Base-by-base conservation (phyloP, 345 rosid genomes). In the Anastatica hierochuntica region DNA sequence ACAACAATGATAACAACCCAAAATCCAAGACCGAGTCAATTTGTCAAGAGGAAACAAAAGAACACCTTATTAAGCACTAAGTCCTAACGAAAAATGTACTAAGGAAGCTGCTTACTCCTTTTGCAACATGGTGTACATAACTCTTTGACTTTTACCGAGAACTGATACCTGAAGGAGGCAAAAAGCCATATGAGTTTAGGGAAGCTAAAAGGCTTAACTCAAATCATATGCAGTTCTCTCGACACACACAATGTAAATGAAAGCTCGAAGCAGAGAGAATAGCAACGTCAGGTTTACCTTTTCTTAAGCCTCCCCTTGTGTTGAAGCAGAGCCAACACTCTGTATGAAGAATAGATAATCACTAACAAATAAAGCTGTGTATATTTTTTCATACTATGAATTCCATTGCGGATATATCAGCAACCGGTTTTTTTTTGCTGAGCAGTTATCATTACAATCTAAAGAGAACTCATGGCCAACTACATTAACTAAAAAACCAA, bases 81-180 rank as follows among this genome's bases (percentile, higher is more conserved):
- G 5, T 33, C 20, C 2, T 14, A 23, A 7, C 8, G 3, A 37
- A 14, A 14, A 53, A 35, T 6, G 44, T 21, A 36, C 14, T 4
- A 0, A 38, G 16, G n/a, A 27, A 18, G 47, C 39, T 27, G 29
- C 64, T 27, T 47, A 59, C 64, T 60, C 57, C 12, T 60, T 49
- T 15, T 49, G n/a, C 42, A 60, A 31, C 49, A 60, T 20, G 9
- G 49, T 60, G 49, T 60, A 60, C 65, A 60, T 60, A 14, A 49
- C 41, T 2, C 56, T 31, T 30, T 24, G 33, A 31, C 49, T 48
- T 31, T 20, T 40, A 20, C 35, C 14, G 10, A 49, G 13, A 19
- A 49, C 7, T 19, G 43, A 60, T 5, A 2, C 57, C 65, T 60
- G 17, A 60, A 39, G n/a, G 55, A 57, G 1, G 11, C 14, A 30